Percentiles rank a stretch among this genome's conserved stretches.
These are phyloP conservation scores for Ogataea glucozyma DNA, from an alignment of 805 yeast genomes.

Conservation along the genomic window DNA sequence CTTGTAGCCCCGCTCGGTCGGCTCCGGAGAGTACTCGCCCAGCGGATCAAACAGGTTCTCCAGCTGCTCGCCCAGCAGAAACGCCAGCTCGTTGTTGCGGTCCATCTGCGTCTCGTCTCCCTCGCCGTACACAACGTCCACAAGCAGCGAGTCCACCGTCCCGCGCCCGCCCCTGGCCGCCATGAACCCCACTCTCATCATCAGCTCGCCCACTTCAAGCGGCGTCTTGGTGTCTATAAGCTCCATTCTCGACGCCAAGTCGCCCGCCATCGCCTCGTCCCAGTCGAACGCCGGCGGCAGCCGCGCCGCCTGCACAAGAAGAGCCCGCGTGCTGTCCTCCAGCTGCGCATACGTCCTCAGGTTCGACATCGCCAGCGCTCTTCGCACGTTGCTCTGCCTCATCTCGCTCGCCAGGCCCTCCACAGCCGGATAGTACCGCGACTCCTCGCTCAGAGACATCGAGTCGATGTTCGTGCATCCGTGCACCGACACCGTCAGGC, in stretches of 20 bases:
- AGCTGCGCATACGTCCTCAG: slow-evolving; percentile 67
- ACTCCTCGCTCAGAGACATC: slow-evolving; percentile 55
- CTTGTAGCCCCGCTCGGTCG: slow-evolving; percentile 66
- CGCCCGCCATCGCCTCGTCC: slow-evolving; percentile 89
- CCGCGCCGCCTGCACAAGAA: slow-evolving; percentile 20
- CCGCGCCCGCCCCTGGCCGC: slow-evolving; percentile 46
- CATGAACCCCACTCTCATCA: slow-evolving; percentile 58
- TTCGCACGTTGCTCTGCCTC: slow-evolving; percentile 59
- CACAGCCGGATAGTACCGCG: slow-evolving; percentile 79
- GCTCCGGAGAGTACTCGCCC: slow-evolving; percentile 89
- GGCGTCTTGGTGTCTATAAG: slow-evolving; percentile 57
- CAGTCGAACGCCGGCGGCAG: slow-evolving; percentile 40
- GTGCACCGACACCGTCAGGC: slow-evolving; percentile 58
- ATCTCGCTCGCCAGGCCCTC: slow-evolving; percentile 57
- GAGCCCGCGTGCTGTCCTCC: slow-evolving; percentile 33
- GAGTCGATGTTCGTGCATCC: slow-evolving; percentile 65
- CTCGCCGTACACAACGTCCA: slow-evolving; percentile 74
- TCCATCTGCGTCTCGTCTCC: slow-evolving; percentile 36
- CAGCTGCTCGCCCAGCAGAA: slow-evolving; percentile 76
- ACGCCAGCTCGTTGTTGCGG: slow-evolving; percentile 74
- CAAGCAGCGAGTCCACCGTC: slow-evolving; percentile 50
- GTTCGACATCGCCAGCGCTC: slow-evolving; percentile 73
- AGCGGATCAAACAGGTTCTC: slow-evolving; percentile 89
- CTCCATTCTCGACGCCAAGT: slow-evolving; percentile 64
- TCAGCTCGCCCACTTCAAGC: slow-evolving; percentile 51